A percentile compares a stretch with the other conserved stretches of the same genome.
These are phyloP conservation scores for Magnusiomyces tetraspermus DNA, from an alignment of 1,139 yeast genomes.

Conservation along the genomic window DNA sequence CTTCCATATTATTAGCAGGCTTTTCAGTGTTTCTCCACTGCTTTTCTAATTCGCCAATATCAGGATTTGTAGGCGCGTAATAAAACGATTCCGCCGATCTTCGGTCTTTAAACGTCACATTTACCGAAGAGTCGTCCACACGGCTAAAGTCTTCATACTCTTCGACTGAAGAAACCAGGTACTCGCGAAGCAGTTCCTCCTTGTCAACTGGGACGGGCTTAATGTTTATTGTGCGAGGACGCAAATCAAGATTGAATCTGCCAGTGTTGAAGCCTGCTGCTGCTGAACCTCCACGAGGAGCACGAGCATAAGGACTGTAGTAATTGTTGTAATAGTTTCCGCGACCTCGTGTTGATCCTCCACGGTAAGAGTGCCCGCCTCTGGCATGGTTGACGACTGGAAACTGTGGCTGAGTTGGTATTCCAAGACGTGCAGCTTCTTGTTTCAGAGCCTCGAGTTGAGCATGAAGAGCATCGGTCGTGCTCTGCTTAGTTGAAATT, in stretches of 20 bases:
- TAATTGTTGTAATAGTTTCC: conserved; percentile 19
- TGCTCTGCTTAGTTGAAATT: conserved; percentile 24
- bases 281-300: conserved; percentile 19
- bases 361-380: conserved; percentile 5
- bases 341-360: conserved; percentile 15
- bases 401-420: conserved; percentile 13
- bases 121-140: conserved; percentile 10
- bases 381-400: conserved; percentile 4
- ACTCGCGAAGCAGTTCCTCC: conserved; percentile 28
- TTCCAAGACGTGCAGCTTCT: conserved; percentile 31
- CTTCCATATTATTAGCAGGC: background rate
- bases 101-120: conserved; percentile 3
- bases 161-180: conserved; percentile 17
- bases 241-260: conserved; percentile 31
- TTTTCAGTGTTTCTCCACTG: conserved; percentile 25
- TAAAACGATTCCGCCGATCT: conserved; percentile 36
- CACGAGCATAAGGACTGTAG: conserved; percentile 19
- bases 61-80: conserved; percentile 24
- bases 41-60: conserved; percentile 27
- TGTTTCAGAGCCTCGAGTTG: conserved; percentile 31
- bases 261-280: conserved; percentile 10
- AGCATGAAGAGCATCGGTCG: conserved; percentile 29
- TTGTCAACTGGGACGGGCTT: conserved; percentile 25
- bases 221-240: conserved; percentile 34
- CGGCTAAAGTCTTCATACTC: conserved; percentile 20